phyloP scores from a whole-genome alignment of 768 basidiomycete genomes.

The Collybiopsis luxurians region DNA sequence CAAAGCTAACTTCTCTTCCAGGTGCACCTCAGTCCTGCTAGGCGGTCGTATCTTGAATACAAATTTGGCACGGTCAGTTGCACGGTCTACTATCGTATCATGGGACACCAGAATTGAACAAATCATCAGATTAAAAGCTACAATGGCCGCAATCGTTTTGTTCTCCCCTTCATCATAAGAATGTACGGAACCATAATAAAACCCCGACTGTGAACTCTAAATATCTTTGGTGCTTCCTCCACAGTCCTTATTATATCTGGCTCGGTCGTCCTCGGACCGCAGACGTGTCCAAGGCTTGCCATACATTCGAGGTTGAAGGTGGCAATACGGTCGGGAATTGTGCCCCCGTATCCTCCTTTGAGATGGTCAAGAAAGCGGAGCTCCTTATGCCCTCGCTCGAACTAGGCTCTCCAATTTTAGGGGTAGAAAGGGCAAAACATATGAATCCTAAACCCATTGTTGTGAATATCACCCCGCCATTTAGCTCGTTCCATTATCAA shows the following conservation, averaged over 20 bases:
- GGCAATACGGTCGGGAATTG: slow-evolving; percentile 57
- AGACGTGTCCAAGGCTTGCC: slow-evolving; percentile 52
- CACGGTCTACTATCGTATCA: too few species aligned
- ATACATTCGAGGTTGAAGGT: slow-evolving; percentile 61
- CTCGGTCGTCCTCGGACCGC: slow-evolving; percentile 64
- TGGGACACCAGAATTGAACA: background rate
- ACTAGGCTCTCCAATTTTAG: slow-evolving; percentile 36
- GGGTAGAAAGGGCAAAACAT: slow-evolving; percentile 19
- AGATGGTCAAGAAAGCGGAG: slow-evolving; percentile 32
- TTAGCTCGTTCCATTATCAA: slow-evolving; percentile 66
- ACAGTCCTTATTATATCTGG: slow-evolving; percentile 72
- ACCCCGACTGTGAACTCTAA: background rate
- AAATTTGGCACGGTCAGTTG: slow-evolving; percentile 69
- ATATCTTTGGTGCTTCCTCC: background rate
- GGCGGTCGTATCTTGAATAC: slow-evolving; percentile 75
- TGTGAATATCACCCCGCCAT: slow-evolving; percentile 50
- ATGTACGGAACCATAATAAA: slow-evolving; percentile 39
- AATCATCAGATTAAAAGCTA: slow-evolving; percentile 51
- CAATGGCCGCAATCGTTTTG: slow-evolving; percentile 70
- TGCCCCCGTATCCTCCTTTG: slow-evolving; percentile 33
- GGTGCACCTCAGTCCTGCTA: slow-evolving; percentile 50
- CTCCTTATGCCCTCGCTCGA: slow-evolving; percentile 34
- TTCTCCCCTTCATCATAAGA: slow-evolving; percentile 63
- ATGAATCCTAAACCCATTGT: slow-evolving; percentile 25
- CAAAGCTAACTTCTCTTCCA: slow-evolving; percentile 9